Percentiles rank a stretch among this genome's conserved stretches.
These are phyloP conservation scores for Dioscorea alata DNA, from an alignment of 106 monocot species.

Conservation along the genomic window DNA sequence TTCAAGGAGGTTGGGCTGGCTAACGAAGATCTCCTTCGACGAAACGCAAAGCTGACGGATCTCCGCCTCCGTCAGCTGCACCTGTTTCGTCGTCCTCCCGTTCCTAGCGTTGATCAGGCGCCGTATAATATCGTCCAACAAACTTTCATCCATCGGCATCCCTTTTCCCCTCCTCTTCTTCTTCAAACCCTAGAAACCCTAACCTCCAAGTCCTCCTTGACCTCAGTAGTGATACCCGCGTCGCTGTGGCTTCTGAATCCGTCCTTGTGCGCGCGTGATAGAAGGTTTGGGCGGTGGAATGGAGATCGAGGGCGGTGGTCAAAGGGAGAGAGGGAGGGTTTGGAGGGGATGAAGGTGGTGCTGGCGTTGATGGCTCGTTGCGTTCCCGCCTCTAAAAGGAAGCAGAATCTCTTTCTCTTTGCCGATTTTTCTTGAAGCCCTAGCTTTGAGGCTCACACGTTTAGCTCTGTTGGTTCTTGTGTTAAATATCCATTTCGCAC, in stretches of 20 bases:
- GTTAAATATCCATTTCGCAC: too few relatives aligned
- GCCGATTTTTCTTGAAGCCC: too few relatives aligned
- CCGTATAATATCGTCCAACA: slow-evolving; percentile 24
- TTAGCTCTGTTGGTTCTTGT: too few relatives aligned
- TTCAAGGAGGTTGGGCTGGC: slow-evolving; percentile 39
- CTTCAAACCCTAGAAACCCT: background rate
- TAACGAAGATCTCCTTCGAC: slow-evolving; percentile 33
- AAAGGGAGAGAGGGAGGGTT: background rate
- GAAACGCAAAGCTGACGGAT: slow-evolving; percentile 32
- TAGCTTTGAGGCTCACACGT: too few relatives aligned
- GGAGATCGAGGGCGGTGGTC: background rate
- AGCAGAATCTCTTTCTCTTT: too few relatives aligned
- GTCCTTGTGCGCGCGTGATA: background rate
- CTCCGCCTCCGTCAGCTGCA: slow-evolving; percentile 34
- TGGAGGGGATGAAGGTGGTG: too few relatives aligned
- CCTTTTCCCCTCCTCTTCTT: background rate
- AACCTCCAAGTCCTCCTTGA: background rate
- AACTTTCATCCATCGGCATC: slow-evolving; percentile 32
- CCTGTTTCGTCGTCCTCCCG: slow-evolving; percentile 23
- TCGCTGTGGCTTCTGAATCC: background rate
- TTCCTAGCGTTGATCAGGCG: slow-evolving; percentile 26
- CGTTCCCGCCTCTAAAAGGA: too few relatives aligned
- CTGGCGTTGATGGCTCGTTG: too few relatives aligned
- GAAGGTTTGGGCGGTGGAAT: background rate
- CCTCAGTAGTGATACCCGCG: too few relatives aligned